phyloP scores from a whole-genome alignment of 2,329 filamentous ascomycete species.

The Gliomastix tumulicola region DNA sequence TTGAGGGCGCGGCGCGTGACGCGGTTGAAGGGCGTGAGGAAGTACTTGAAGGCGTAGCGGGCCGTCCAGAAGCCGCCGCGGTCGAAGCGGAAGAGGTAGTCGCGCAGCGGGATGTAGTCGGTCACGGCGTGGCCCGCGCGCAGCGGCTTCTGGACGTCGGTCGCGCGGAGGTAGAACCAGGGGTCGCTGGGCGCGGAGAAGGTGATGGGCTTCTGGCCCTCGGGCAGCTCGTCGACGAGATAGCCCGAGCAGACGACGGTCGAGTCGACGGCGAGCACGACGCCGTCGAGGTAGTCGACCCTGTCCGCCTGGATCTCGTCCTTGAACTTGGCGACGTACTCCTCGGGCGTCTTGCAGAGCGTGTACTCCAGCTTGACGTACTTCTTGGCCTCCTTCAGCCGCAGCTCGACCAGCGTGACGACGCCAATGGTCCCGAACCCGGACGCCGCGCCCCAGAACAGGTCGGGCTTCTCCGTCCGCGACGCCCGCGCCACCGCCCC shows the following conservation, averaged over 20 bases:
- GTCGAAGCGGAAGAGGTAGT: slow-evolving; percentile 68
- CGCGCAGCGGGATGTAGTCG: slow-evolving; percentile 53
- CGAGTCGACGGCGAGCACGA: slow-evolving; percentile 48
- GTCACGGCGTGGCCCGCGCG: slow-evolving; percentile 14
- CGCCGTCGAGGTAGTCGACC: slow-evolving; percentile 63
- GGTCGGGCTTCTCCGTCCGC: slow-evolving; percentile 43
- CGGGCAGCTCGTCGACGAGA: slow-evolving; percentile 39
- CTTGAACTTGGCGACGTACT: slow-evolving; percentile 34
- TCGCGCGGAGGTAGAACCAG: slow-evolving; percentile 69
- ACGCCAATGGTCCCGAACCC: slow-evolving; percentile 63
- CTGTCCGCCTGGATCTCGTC: slow-evolving; percentile 27
- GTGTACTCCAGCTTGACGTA: slow-evolving; percentile 54
- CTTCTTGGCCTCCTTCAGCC: slow-evolving; percentile 44
- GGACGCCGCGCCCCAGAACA: slow-evolving; percentile 59
- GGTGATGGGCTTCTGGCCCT: slow-evolving; percentile 21
- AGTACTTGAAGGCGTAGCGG: slow-evolving; percentile 56
- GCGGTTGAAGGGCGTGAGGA: slow-evolving; percentile 57
- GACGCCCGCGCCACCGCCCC: slow-evolving; percentile 51
- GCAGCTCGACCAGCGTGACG: slow-evolving; percentile 55
- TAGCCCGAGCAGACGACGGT: slow-evolving; percentile 56
- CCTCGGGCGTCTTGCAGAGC: slow-evolving; percentile 29
- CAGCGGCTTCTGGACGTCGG: slow-evolving; percentile 27
- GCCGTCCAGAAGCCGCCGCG: slow-evolving; percentile 65
- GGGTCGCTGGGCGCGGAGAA: slow-evolving; percentile 57
- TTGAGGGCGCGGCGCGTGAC: slow-evolving; percentile 56